Evolutionary conservation across 2,329 filamentous ascomycete species (phyloP), one percentile per base, ranked within the genome.

Genomic region (Ciborinia camelliae): DNA sequence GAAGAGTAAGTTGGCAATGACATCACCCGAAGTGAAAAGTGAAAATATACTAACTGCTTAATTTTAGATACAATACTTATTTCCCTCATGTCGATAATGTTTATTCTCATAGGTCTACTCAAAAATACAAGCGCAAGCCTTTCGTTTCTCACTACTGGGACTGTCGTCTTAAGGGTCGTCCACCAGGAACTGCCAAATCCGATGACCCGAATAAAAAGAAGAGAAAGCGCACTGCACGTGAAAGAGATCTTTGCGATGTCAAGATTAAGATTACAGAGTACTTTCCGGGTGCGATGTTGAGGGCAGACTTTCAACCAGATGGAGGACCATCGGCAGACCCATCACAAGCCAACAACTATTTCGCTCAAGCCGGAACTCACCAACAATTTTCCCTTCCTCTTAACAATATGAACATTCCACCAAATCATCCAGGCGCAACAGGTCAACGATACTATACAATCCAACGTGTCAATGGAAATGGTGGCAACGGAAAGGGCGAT

Each of bases 211-310:
- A 86, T 74, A 92, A 92, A 79, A 92, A 91, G 81, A 92, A 92
- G 76, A 84, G 90, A 45, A 92, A 91, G 77, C 86, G 90, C 32
- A 86, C 83, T 43, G 88, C 88, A n/a, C 82, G 90, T 50, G 86
- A 90, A 75, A 82, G 89, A 15, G 89, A 92, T 77, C 81, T 92
- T n/a, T 94, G 90, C 75, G 90, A 93, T 75, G 90, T 93, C 68
- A 93, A 93, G 77, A 92, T 93, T 75, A 93, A 92, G 76, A 91
- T 93, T 66, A 92, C 89, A 3, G 90, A 93, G 76, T 91, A 90
- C 77, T 88, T 89, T 62, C 84, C 88, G 12, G 84, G 82, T 45
- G 78, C 74, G 61, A 74, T 75, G 74, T 67, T 74, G 48, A 72
- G 71, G 14, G 72, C 73, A 58, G 75, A 72, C 54, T 71, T 73